Evolutionary conservation across 805 yeast species (phyloP).

Genomic region (Wickerhamiella domercqiae): DNA sequence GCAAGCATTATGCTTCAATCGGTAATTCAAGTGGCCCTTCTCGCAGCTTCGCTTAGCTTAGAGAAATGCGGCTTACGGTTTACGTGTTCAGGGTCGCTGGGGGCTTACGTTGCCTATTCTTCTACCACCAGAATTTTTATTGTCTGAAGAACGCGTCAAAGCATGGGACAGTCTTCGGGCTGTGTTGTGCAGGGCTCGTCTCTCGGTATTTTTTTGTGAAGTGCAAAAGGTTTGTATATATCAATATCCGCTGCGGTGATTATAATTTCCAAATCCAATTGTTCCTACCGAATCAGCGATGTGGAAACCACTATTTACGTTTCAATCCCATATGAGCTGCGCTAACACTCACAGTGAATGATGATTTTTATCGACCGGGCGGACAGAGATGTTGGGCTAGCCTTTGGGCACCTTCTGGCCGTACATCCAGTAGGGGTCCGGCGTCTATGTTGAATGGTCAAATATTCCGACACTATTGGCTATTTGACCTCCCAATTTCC

Average conservation of each 20-base stretch:
- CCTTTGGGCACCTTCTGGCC: slow-evolving; percentile 16
- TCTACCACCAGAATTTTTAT: too few relatives aligned
- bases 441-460: slow-evolving; percentile 18
- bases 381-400: slow-evolving; percentile 20
- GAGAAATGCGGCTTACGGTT: too few relatives aligned
- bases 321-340: slow-evolving; percentile 20
- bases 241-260: slow-evolving; percentile 21
- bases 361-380: slow-evolving; percentile 27
- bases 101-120: too few relatives aligned
- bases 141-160: too few relatives aligned
- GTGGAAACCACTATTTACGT: slow-evolving; percentile 15
- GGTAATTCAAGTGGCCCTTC: too few relatives aligned
- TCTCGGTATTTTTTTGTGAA: slow-evolving; percentile 1
- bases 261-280: slow-evolving; percentile 20
- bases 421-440: slow-evolving; percentile 18
- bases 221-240: slow-evolving; percentile 13
- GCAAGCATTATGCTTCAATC: neutral
- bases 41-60: too few relatives aligned
- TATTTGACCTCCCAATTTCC: neutral
- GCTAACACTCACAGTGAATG: slow-evolving; percentile 17
- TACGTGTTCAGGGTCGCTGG: too few relatives aligned
- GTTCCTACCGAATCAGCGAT: slow-evolving; percentile 23
- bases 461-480: slow-evolving; percentile 15
- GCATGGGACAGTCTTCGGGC: neutral
- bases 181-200: neutral